Conservation (phyloP, 148 eudicot genomes). For the Bassia scoparia region DNA sequence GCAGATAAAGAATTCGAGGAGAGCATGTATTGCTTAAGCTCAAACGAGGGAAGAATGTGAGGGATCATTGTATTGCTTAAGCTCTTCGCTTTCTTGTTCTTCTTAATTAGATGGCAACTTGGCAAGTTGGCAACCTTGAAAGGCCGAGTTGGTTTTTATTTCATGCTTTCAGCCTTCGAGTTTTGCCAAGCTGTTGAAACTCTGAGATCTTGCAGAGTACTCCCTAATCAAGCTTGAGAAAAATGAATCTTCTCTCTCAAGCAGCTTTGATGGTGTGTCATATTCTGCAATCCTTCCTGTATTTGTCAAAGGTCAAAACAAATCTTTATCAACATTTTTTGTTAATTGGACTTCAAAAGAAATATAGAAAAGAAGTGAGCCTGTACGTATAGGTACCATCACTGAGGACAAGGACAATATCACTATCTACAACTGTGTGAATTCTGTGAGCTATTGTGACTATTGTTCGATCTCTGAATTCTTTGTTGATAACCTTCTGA, state of each 20-base stretch:
- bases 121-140: too few species aligned
- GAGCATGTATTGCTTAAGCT: background rate
- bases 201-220: constrained; percentile 75
- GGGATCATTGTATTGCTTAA: background rate
- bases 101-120: background rate
- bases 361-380: background rate
- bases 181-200: constrained; percentile 44
- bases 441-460: constrained; percentile 98
- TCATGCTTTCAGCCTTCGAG: constrained; percentile 5
- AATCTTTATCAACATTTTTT: background rate
- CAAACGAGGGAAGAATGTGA: background rate
- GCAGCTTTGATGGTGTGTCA: constrained; percentile 76
- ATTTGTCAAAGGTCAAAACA: constrained; percentile 23
- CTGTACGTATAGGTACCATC: constrained; percentile 72
- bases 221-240: constrained; percentile 86
- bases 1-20: too few species aligned
- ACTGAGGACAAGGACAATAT: constrained; percentile 84
- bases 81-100: background rate
- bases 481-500: constrained; percentile 73
- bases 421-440: constrained; percentile 92
- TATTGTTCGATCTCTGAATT: constrained; percentile 73
- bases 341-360: background rate
- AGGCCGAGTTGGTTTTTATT: background rate
- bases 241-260: constrained; percentile 81
- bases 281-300: constrained; percentile 94